Evolutionary conservation across 208 protist genomes (phyloP).

Genomic region (Leishmania tarentolae): DNA sequence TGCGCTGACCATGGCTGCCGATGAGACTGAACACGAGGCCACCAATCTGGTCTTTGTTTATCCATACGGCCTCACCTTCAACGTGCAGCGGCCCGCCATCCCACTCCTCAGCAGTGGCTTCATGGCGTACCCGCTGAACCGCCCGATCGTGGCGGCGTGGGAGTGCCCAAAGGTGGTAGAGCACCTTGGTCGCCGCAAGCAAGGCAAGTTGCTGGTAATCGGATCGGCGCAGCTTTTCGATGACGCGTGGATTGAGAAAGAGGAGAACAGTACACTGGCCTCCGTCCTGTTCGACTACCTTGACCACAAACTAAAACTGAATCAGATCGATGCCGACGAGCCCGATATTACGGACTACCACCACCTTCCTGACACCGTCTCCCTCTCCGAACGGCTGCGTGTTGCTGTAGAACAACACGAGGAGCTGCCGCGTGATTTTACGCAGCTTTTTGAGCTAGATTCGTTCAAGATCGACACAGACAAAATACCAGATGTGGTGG

Average conservation of each 20-base stretch:
- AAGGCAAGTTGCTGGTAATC: slow-evolving; percentile 91
- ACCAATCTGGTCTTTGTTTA: slow-evolving; percentile 93
- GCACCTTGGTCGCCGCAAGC: slow-evolving; percentile 72
- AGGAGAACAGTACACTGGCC: slow-evolving; percentile 92
- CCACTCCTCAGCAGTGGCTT: slow-evolving; percentile 94
- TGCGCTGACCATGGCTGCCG: neutral
- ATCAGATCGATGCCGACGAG: slow-evolving; percentile 95
- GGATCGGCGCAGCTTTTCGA: slow-evolving; percentile 92
- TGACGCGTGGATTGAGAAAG: slow-evolving; percentile 93
- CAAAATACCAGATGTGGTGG: slow-evolving; percentile 93
- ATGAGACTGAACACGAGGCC: slow-evolving; percentile 44
- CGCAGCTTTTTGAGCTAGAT: slow-evolving; percentile 91
- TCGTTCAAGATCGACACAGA: slow-evolving; percentile 96
- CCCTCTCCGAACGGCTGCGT: slow-evolving; percentile 90
- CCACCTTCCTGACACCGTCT: slow-evolving; percentile 94
- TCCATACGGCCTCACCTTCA: slow-evolving; percentile 95
- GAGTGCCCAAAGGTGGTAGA: slow-evolving; percentile 71
- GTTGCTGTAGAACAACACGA: slow-evolving; percentile 96
- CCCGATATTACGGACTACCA: slow-evolving; percentile 96
- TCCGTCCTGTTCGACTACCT: slow-evolving; percentile 91
- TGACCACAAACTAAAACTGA: slow-evolving; percentile 85
- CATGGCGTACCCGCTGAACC: slow-evolving; percentile 95
- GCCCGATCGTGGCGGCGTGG: slow-evolving; percentile 89
- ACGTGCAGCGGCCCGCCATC: slow-evolving; percentile 93
- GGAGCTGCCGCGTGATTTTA: slow-evolving; percentile 95